A percentile compares a stretch with the other conserved stretches of the same genome.
phyloP scores from a whole-genome alignment of 2,329 filamentous ascomycete species.

The Coniosporium tulheliwenetii region DNA sequence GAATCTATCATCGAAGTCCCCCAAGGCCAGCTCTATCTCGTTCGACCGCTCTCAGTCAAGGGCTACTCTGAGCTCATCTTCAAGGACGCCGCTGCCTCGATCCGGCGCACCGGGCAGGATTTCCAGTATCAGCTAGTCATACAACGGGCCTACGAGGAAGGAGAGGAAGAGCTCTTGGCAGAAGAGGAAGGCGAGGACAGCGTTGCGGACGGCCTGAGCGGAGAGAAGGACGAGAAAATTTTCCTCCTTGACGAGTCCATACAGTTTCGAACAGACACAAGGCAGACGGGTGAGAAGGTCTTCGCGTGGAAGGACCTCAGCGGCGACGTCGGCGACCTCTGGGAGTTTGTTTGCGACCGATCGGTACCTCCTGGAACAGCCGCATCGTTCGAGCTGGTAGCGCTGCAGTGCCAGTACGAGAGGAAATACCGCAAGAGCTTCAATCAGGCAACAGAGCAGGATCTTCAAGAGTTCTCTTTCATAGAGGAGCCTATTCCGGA shows the following conservation, averaged over 20 bases:
- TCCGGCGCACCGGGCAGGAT: constrained; percentile 84
- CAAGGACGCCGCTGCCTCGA: constrained; percentile 85
- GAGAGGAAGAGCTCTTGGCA: constrained; percentile 78
- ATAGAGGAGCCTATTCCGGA: constrained; percentile 44
- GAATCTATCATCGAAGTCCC: constrained; percentile 89
- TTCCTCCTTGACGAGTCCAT: constrained; percentile 89
- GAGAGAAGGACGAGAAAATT: constrained; percentile 90
- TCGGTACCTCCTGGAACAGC: constrained; percentile 56
- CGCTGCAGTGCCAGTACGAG: constrained; percentile 93
- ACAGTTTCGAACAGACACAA: constrained; percentile 70
- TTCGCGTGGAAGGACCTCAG: constrained; percentile 92
- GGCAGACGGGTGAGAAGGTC: constrained; percentile 67
- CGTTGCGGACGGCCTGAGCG: constrained; percentile 54
- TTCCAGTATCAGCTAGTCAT: constrained; percentile 96
- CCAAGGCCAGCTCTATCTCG: constrained; percentile 92
- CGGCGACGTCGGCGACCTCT: constrained; percentile 87
- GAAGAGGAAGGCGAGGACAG: constrained; percentile 81
- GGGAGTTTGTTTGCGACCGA: constrained; percentile 88
- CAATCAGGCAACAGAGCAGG: constrained; percentile 63
- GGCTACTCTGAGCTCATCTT: constrained; percentile 98
- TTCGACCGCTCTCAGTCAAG: constrained; percentile 87
- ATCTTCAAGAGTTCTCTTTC: constrained; percentile 75
- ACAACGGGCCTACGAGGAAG: constrained; percentile 93
- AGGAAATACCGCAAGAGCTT: constrained; percentile 75
- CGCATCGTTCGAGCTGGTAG: constrained; percentile 64